Percentiles rank a stretch among this genome's conserved stretches.
Conservation (phyloP, 2,329 filamentous ascomycete species). For the Diaporthe citri region DNA sequence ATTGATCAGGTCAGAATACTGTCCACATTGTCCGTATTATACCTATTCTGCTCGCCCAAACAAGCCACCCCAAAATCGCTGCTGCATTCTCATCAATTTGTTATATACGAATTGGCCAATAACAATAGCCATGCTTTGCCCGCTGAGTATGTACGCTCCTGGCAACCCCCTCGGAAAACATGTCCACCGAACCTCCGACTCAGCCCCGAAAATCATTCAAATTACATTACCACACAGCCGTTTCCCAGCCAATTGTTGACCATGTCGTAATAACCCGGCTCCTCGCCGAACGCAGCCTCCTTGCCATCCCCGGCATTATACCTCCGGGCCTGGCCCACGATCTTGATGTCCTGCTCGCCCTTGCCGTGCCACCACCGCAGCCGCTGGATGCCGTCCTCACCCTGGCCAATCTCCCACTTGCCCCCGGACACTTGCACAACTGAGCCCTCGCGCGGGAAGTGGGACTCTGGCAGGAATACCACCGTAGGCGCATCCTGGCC, state of each 20-base stretch:
- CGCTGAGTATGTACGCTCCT: slow-evolving; percentile 16
- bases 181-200: not conserved
- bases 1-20: not conserved
- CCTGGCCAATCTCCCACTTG: slow-evolving; percentile 86
- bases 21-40: not conserved
- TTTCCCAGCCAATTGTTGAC: slow-evolving; percentile 64
- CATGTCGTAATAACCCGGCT: slow-evolving; percentile 83
- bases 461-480: slow-evolving; percentile 89
- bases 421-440: slow-evolving; percentile 84
- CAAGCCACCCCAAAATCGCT: not conserved
- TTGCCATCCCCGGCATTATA: slow-evolving; percentile 68
- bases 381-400: slow-evolving; percentile 78
- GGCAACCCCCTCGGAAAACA: not conserved
- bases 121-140: not conserved
- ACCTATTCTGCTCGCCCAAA: not conserved
- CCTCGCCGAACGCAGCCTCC: slow-evolving; percentile 75
- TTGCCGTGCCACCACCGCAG: slow-evolving; percentile 94
- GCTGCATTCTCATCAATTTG: not conserved
- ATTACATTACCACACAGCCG: slow-evolving; percentile 67
- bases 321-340: slow-evolving; percentile 79
- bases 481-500: slow-evolving; percentile 75
- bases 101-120: slow-evolving; percentile 22
- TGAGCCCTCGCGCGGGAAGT: slow-evolving; percentile 84
- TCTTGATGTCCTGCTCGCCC: slow-evolving; percentile 83
- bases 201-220: not conserved